A percentile compares a stretch with the other conserved stretches of the same genome.
Evolutionary conservation across 2,329 filamentous ascomycete genomes (phyloP).

Genomic region (Penicillium polonicum): DNA sequence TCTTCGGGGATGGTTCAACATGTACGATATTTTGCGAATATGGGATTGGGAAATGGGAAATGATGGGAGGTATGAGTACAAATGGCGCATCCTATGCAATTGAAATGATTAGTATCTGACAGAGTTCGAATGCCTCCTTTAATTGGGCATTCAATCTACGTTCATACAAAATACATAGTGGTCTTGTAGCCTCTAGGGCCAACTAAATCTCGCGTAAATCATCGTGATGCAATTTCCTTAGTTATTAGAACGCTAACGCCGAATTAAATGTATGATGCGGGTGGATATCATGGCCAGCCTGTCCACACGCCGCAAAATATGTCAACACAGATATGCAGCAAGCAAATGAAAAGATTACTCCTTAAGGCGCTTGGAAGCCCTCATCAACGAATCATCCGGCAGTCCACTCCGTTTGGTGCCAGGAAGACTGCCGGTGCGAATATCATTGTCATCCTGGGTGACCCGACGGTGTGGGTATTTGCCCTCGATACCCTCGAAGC

Average conservation of each 20-base stretch:
- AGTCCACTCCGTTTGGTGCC: constrained; percentile 87
- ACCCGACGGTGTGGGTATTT: constrained; percentile 90
- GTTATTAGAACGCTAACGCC: background rate
- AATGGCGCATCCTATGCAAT: background rate
- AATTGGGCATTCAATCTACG: background rate
- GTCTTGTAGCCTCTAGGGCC: background rate
- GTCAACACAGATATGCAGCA: background rate
- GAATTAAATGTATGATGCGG: constrained; percentile 3
- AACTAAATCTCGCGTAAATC: background rate
- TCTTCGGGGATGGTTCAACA: background rate
- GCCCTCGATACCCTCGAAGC: constrained; percentile 83
- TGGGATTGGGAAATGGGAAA: background rate
- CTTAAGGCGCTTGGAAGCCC: constrained; percentile 56
- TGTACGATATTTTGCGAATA: constrained; percentile 2
- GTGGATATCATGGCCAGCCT: constrained; percentile 1
- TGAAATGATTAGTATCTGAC: background rate
- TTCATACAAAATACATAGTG: background rate
- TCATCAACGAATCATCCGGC: constrained; percentile 73
- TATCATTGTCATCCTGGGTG: constrained; percentile 93
- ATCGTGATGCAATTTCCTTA: background rate
- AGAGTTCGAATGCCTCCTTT: background rate
- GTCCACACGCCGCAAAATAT: constrained; percentile 2
- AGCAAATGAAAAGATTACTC: constrained; percentile 35
- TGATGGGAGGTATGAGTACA: background rate
- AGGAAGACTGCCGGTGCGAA: constrained; percentile 81